phyloP scores from a whole-genome alignment of 208 protist species.

The Angomonas ambiguus region DNA sequence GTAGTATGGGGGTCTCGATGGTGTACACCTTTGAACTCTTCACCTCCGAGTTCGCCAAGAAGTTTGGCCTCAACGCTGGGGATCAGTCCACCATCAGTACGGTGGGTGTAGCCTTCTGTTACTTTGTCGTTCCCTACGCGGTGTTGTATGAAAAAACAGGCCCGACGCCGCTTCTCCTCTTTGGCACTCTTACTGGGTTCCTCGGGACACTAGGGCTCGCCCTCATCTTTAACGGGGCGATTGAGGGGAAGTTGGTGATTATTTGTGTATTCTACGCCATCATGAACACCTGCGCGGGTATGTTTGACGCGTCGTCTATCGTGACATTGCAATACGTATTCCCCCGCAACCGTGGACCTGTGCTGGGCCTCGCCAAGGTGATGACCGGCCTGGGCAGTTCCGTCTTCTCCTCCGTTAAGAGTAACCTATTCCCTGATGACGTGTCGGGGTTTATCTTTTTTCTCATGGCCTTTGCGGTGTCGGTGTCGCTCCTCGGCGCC shows the following conservation, averaged over 20 bases:
- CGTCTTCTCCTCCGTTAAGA: constrained; percentile 51
- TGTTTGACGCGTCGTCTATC: constrained; percentile 50
- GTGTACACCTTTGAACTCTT: constrained; percentile 68
- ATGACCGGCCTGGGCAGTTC: constrained; percentile 71
- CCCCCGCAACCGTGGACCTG: constrained; percentile 62
- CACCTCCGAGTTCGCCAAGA: constrained; percentile 34
- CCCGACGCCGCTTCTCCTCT: constrained; percentile 29
- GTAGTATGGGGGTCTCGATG: constrained; percentile 58
- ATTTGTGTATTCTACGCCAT: constrained; percentile 68
- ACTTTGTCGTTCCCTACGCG: constrained; percentile 65
- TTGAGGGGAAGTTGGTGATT: constrained; percentile 40
- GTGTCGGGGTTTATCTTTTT: constrained; percentile 68
- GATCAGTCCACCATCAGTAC: constrained; percentile 70
- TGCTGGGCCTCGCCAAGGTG: constrained; percentile 59
- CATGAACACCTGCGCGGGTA: constrained; percentile 49
- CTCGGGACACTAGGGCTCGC: constrained; percentile 47
- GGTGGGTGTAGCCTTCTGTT: constrained; percentile 57
- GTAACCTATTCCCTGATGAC: constrained; percentile 41
- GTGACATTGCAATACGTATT: constrained; percentile 50
- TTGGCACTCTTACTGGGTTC: constrained; percentile 28
- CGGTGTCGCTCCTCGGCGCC: constrained; percentile 20
- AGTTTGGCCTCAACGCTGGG: constrained; percentile 45
- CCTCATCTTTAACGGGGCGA: constrained; percentile 40
- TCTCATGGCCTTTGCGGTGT: constrained; percentile 45
- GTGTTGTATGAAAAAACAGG: constrained; percentile 51